These are phyloP conservation scores for Phytophthora idaei DNA, from an alignment of 352 stramenopile genomes.

Conservation along the genomic window DNA sequence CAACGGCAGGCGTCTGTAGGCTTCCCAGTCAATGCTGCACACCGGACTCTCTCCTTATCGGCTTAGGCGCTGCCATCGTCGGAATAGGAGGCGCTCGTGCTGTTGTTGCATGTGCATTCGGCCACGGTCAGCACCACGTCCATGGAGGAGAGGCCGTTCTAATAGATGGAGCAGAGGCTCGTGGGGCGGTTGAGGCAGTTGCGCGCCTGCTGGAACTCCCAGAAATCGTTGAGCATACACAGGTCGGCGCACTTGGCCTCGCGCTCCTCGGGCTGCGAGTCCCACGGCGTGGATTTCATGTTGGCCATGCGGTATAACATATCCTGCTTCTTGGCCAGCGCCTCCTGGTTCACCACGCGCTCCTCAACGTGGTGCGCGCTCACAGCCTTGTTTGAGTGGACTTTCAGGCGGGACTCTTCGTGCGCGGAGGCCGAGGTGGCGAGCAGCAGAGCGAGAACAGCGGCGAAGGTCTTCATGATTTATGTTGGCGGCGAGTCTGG, in stretches of 20 bases:
- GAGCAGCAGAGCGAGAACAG: slow-evolving; percentile 21
- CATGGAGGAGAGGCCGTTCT: slow-evolving; percentile 46
- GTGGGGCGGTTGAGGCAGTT: slow-evolving; percentile 66
- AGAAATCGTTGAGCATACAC: slow-evolving; percentile 64
- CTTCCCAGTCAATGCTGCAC: neutral
- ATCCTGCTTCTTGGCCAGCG: slow-evolving; percentile 42
- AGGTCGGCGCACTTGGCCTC: slow-evolving; percentile 66
- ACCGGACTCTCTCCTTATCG: neutral
- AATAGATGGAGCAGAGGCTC: slow-evolving; percentile 67
- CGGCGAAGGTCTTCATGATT: slow-evolving; percentile 32
- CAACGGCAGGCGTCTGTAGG: neutral
- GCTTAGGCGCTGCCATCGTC: neutral
- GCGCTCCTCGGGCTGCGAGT: slow-evolving; percentile 49
- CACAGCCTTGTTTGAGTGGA: slow-evolving; percentile 22
- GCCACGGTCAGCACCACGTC: slow-evolving; percentile 60
- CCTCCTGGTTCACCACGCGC: slow-evolving; percentile 27
- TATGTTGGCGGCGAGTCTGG: neutral
- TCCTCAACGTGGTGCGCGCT: slow-evolving; percentile 26
- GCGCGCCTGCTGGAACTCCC: slow-evolving; percentile 56
- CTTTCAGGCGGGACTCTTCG: slow-evolving; percentile 20
- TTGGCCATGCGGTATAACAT: slow-evolving; percentile 47
- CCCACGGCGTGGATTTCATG: slow-evolving; percentile 77
- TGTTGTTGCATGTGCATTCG: slow-evolving; percentile 55
- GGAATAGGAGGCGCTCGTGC: slow-evolving; percentile 8
- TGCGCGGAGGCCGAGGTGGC: slow-evolving; percentile 9